Conservation (phyloP, 2,329 filamentous ascomycete species). For the Hortaea werneckii region DNA sequence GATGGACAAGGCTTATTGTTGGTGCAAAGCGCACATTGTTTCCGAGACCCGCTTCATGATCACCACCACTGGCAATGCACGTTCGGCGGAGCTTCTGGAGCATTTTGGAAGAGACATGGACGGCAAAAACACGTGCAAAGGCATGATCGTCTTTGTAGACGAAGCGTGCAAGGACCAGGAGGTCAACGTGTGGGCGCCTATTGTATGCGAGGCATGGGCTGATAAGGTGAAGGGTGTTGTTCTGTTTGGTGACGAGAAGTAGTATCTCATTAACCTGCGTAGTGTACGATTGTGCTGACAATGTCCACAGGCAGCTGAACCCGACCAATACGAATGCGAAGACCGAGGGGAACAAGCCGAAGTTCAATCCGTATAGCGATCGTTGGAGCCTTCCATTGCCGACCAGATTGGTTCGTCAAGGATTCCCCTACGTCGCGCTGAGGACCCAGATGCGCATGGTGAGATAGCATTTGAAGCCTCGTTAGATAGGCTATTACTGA, state of each 20-base stretch:
- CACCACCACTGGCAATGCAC: constrained; percentile 7
- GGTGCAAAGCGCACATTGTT: constrained; percentile 8
- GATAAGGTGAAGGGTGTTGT: constrained; percentile 2
- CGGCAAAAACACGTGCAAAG: not conserved
- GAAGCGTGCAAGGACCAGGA: constrained; percentile 9
- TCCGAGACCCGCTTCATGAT: constrained; percentile 8
- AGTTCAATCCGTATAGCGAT: constrained; percentile 10
- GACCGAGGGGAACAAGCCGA: too few relatives aligned
- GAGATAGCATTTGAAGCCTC: too few relatives aligned
- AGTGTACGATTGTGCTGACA: not conserved
- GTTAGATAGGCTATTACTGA: too few relatives aligned
- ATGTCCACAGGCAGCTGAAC: constrained; percentile 4
- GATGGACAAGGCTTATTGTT: constrained; percentile 1
- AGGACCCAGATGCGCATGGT: constrained; percentile 6
- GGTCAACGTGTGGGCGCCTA: constrained; percentile 9
- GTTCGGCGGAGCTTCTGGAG: constrained; percentile 3
- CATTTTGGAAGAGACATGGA: constrained; percentile 1
- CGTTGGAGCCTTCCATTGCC: constrained; percentile 8
- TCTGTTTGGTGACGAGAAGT: constrained; percentile 6
- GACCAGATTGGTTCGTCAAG: constrained; percentile 5
- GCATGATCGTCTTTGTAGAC: constrained; percentile 10
- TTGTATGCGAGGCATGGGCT: constrained; percentile 7
- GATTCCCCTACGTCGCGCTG: constrained; percentile 6
- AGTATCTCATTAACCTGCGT: not conserved
- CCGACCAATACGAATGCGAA: constrained; percentile 9